A percentile compares a stretch with the other conserved stretches of the same genome.
These are phyloP conservation scores for Ajuga chamaepitys DNA, from an alignment of 257 asterid genomes.

Conservation along the genomic window DNA sequence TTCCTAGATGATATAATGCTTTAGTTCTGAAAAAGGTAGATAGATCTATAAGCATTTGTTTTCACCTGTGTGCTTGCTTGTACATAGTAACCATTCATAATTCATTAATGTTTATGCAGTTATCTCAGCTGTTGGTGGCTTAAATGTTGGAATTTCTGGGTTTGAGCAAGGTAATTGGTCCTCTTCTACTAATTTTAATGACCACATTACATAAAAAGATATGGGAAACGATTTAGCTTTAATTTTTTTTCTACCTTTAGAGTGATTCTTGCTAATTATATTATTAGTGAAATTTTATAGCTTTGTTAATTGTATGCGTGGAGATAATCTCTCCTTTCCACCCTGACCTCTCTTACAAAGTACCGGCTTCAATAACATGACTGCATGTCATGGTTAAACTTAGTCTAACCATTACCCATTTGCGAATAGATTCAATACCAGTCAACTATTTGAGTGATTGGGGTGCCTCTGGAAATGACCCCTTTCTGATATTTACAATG, in stretches of 20 bases:
- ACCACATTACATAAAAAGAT: neutral
- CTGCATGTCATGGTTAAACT: neutral
- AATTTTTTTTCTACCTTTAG: conserved; percentile 14
- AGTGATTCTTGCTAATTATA: neutral
- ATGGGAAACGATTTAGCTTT: neutral
- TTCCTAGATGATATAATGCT: conserved; percentile 11
- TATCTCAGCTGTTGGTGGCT: conserved; percentile 93
- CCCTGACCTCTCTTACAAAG: neutral
- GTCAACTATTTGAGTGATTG: conserved; percentile 3
- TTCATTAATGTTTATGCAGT: conserved; percentile 50
- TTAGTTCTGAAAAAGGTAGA: conserved; percentile 17
- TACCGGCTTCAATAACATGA: neutral
- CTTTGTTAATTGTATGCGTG: neutral
- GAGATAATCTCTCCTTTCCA: conserved; percentile 6
- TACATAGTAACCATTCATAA: conserved; percentile 16
- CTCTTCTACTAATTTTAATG: conserved; percentile 11
- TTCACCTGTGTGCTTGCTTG: conserved; percentile 11
- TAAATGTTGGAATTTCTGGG: conserved; percentile 82
- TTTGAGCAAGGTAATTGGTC: conserved; percentile 55
- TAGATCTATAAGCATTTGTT: conserved; percentile 11
- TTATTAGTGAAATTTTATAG: neutral
- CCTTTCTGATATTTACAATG: neutral
- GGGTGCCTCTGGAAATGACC: conserved; percentile 1
- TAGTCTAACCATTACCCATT: neutral
- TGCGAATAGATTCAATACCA: neutral